These are phyloP conservation scores for Erysiphe pulchra DNA, from an alignment of 2,329 filamentous ascomycete genomes.

Conservation along the genomic window DNA sequence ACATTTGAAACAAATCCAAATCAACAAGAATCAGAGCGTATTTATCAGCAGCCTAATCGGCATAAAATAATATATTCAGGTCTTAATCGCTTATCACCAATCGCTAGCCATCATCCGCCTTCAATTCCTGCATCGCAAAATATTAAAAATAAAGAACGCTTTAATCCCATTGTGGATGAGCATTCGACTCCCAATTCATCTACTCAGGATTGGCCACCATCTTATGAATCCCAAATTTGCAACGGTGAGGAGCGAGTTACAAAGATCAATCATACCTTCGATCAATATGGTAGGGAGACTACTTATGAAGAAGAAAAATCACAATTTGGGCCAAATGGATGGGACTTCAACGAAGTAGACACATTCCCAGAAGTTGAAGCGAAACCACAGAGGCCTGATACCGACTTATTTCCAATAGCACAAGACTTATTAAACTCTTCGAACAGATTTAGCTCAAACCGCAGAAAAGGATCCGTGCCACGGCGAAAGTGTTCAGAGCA, in stretches of 20 bases:
- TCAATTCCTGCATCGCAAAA: slow-evolving; percentile 14
- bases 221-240: background rate
- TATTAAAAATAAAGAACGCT: no score
- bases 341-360: slow-evolving; percentile 77
- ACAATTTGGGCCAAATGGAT: slow-evolving; percentile 40
- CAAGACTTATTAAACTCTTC: slow-evolving; percentile 61
- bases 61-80: slow-evolving; percentile 31
- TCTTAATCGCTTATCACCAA: slow-evolving; percentile 22
- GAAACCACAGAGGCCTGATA: slow-evolving; percentile 47
- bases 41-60: slow-evolving; percentile 15
- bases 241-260: slow-evolving; percentile 27
- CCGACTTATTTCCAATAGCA: slow-evolving; percentile 65
- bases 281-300: slow-evolving; percentile 28
- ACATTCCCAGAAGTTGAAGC: slow-evolving; percentile 27
- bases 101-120: slow-evolving; percentile 26
- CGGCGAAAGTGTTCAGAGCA: slow-evolving; percentile 45
- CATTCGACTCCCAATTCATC: slow-evolving; percentile 11
- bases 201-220: background rate
- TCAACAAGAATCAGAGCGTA: slow-evolving; percentile 15
- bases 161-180: slow-evolving; percentile 16
- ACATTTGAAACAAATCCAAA: slow-evolving; percentile 19
- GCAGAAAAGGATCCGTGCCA: slow-evolving; percentile 59
- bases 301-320: slow-evolving; percentile 20
- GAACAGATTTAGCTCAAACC: slow-evolving; percentile 40
- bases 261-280: slow-evolving; percentile 30